Conservation (phyloP, 176 grass and related monocot species). For the Hyparrhenia diplandra region DNA sequence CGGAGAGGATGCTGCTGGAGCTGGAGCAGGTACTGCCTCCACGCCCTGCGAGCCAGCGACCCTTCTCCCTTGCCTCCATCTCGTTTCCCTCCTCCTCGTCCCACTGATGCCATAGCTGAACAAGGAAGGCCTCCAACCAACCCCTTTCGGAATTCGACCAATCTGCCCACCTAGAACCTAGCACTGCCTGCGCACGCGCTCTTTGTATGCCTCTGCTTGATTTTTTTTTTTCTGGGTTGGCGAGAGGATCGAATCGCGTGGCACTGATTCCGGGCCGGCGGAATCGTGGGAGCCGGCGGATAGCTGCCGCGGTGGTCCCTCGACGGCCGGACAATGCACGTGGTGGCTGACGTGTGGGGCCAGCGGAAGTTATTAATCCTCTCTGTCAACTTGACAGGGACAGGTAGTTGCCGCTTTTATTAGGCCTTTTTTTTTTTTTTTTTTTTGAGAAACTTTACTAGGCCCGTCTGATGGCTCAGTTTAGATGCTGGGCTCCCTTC, state of each 20-base stretch:
- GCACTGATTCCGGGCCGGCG: too few relatives aligned
- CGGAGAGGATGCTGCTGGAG: slow-evolving; percentile 81
- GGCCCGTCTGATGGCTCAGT: too few relatives aligned
- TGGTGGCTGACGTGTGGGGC: not conserved
- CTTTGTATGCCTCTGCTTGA: not conserved
- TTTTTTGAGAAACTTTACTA: too few relatives aligned
- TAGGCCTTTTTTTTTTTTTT: too few relatives aligned
- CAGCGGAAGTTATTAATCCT: not conserved
- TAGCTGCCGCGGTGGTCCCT: slow-evolving; percentile 13
- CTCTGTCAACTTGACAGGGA: too few relatives aligned
- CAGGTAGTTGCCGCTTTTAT: too few relatives aligned
- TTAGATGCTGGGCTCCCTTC: too few relatives aligned
- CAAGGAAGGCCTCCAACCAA: not conserved
- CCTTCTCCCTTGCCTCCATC: slow-evolving; percentile 29
- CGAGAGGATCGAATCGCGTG: not conserved
- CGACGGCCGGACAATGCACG: slow-evolving; percentile 14
- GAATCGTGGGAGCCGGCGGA: not conserved
- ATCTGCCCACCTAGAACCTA: not conserved
- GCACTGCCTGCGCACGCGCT: not conserved
- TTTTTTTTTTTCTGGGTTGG: not conserved
- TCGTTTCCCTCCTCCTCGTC: not conserved
- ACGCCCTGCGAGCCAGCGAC: slow-evolving; percentile 47
- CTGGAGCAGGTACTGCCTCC: slow-evolving; percentile 79
- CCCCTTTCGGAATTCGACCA: not conserved
- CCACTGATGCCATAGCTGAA: not conserved